Evolutionary conservation across 2,329 filamentous ascomycete genomes (phyloP).

Genomic region (Drechslera avenae): DNA sequence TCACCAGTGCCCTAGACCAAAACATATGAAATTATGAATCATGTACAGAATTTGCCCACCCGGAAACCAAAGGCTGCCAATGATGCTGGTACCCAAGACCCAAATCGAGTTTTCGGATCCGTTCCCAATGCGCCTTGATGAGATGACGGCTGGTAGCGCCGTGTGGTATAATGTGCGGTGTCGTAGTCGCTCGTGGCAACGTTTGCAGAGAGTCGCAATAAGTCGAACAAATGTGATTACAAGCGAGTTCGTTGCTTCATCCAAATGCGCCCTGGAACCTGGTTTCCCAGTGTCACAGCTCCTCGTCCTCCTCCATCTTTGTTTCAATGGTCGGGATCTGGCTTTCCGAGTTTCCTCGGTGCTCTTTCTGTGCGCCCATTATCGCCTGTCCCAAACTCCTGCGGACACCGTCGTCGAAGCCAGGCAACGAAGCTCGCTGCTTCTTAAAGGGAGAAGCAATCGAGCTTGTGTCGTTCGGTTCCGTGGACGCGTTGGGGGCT

Average conservation of each 20-base stretch:
- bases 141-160: constrained; percentile 13
- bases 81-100: constrained; percentile 3
- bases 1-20: background rate
- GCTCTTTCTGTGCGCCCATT: constrained; percentile 40
- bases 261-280: constrained; percentile 34
- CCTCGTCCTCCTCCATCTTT: constrained; percentile 52
- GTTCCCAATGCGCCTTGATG: constrained; percentile 15
- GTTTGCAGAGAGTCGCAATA: background rate
- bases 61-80: background rate
- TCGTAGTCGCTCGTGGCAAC: background rate
- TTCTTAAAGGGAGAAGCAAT: constrained; percentile 78
- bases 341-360: constrained; percentile 38
- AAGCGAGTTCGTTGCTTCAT: constrained; percentile 5
- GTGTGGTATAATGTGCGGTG: constrained; percentile 16
- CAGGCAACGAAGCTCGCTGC: constrained; percentile 67
- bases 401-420: constrained; percentile 51
- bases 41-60: constrained; percentile 13
- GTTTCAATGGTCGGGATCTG: constrained; percentile 36
- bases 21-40: constrained; percentile 8
- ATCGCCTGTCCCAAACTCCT: constrained; percentile 44
- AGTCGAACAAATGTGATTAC: constrained; percentile 7
- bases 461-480: constrained; percentile 55
- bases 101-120: background rate
- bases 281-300: constrained; percentile 48
- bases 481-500: constrained; percentile 39